Percentiles rank a stretch among this genome's conserved stretches.
phyloP scores from a whole-genome alignment of 768 basidiomycete genomes.

The Boletus subparvulus region DNA sequence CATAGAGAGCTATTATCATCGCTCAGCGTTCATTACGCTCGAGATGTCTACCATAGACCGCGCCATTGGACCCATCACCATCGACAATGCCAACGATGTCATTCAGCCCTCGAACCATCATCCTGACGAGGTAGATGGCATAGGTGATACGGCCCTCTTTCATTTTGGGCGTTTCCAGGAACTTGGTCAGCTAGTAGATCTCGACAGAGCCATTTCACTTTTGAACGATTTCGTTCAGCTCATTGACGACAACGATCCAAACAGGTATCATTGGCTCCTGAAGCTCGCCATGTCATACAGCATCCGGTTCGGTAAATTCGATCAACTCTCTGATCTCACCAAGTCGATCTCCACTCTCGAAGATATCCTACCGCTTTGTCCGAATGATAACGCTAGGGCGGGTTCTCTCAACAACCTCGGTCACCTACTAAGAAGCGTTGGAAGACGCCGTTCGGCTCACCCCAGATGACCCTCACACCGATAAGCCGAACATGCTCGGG shows the following conservation, averaged over 20 bases:
- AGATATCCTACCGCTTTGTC: not conserved
- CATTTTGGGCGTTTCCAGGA: not conserved
- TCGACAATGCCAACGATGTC: not conserved
- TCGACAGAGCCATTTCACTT: not conserved
- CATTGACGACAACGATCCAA: not conserved
- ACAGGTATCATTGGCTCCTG: not conserved
- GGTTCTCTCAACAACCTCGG: not conserved
- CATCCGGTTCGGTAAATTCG: not conserved
- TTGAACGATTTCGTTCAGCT: not conserved
- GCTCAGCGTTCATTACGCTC: not conserved
- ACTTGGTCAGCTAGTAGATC: not conserved
- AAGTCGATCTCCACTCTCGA: not conserved
- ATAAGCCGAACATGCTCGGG: conserved; percentile 1
- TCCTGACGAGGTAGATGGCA: not conserved
- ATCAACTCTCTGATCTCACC: not conserved
- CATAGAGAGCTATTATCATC: not conserved
- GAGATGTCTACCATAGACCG: not conserved
- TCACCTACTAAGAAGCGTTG: not conserved
- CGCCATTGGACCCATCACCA: not conserved
- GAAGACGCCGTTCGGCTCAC: conserved; percentile 4
- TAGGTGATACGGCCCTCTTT: not conserved
- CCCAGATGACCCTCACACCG: conserved; percentile 6
- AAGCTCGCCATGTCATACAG: not conserved
- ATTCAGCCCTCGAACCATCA: not conserved
- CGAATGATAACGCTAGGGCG: not conserved